Evolutionary conservation across 2,329 filamentous ascomycete species (phyloP), one percentile per base, ranked within the genome.

Genomic region (Arthrobotrys iridis): DNA sequence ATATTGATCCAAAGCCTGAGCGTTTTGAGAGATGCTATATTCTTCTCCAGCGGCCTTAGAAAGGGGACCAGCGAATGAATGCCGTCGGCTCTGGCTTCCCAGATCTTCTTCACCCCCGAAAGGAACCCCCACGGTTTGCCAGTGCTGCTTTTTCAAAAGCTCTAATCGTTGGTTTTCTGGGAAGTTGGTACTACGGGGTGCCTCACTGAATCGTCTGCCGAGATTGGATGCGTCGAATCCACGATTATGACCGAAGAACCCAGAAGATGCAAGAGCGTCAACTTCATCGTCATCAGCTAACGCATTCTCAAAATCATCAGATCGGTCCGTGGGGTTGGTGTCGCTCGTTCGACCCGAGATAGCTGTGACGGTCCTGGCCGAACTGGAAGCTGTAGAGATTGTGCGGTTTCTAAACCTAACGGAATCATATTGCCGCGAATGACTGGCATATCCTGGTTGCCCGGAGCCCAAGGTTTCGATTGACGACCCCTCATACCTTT

Each of bases 41-140:
- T 79, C 78, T 22, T 77, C 77, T 26, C 77, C 78, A 11, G 68
- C 57, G 2, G 57, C 43, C 26, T 80, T 78, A 1, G 77, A 68
- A 37, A 79, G 75, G 30, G 78, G 78, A 1, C 77, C 89, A 59
- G 88, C 92, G 80, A 95, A 92, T 0, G 92, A 94, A 81, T 94
- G 92, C 26, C 92, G 88, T 72, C 92, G 87, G 79, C 91, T 93
- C 79, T 93, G 90, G 10, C 89, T 88, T 28, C 88, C 84, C 75
- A 91, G 65, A 41, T 76, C 72, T n/a, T 75, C 89, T 2, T 84
- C 85, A 22, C 87, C 78, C 46, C 87, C 86, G 80, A 91, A 91
- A 0, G 76, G 66, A n/a, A 78, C 68, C 10, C 87, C 88, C n/a
- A 89, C 85, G 4, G 89, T 88, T 77, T 91, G 89, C 90, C 90